A percentile compares a stretch with the other conserved stretches of the same genome.
Conservation (phyloP, 1,284 basidiomycete species). For the Ceratobasidium theobromae region DNA sequence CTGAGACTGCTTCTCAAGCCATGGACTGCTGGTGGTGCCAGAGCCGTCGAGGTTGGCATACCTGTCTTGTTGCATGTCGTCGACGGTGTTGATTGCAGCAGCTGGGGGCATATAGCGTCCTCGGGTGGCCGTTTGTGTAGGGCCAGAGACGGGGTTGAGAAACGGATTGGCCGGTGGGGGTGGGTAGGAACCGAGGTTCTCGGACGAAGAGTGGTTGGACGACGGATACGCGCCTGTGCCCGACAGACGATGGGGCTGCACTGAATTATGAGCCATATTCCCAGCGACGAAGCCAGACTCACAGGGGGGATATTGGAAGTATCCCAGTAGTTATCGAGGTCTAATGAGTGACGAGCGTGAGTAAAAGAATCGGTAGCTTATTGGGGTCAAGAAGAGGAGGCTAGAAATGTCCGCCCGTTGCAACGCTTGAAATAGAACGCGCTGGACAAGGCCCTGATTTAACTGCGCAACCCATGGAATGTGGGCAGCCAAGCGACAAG, state of each 20-base stretch:
- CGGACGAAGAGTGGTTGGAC: neutral
- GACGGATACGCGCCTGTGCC: slow-evolving; percentile 19
- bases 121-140: slow-evolving; percentile 15
- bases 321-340: slow-evolving; percentile 29
- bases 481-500: neutral
- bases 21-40: slow-evolving; percentile 1
- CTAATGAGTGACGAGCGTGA: slow-evolving; percentile 27
- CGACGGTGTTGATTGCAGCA: slow-evolving; percentile 2
- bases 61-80: slow-evolving; percentile 26
- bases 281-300: neutral
- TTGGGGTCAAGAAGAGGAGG: neutral
- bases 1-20: slow-evolving; percentile 17
- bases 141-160: slow-evolving; percentile 20
- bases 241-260: slow-evolving; percentile 17
- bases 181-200: neutral
- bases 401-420: slow-evolving; percentile 3
- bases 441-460: neutral
- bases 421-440: slow-evolving; percentile 2
- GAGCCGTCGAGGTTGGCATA: slow-evolving; percentile 25
- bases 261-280: neutral
- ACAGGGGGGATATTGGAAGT: slow-evolving; percentile 9
- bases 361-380: neutral
- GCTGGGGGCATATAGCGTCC: slow-evolving; percentile 13
- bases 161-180: slow-evolving; percentile 19
- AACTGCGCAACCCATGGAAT: slow-evolving; percentile 4